Base-by-base conservation (phyloP, 1,284 basidiomycete species). In the Coriolopsis trogii region DNA sequence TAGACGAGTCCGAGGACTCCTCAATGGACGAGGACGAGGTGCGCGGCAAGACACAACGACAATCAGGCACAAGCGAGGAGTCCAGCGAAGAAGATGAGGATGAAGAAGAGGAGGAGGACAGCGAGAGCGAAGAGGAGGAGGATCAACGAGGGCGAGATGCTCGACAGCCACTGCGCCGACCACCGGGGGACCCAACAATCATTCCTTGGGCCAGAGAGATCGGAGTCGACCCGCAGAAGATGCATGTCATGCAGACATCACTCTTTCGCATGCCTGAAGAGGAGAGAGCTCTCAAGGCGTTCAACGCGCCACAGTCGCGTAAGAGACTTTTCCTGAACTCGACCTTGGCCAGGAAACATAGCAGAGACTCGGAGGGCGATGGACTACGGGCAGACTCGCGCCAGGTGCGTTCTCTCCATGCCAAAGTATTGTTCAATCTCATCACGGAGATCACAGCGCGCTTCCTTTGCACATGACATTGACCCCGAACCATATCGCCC, bases 211-310 rank as follows among this genome's bases (percentile, higher is more conserved):
- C 85, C 5, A 77, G 85, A 50, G 82, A 81, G 46, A 69, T 89
- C 29, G 88, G 89, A 5, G 73, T 92, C 12, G 90, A 95, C 65
- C 78, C 87, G 37, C 87, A 89, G 67, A 89, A 87, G 68, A 82
- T 95, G 74, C 88, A 92, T 62, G 90, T 94, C 49, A 96, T 96
- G 94, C 94, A 96, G 66, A 83, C 89, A 0, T 88, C 90, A 21
- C 75, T 95, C 49, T 97, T 96, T 64, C 79, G 85, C 28, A 76
- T 81, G 65, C 85, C 86, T 20, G 85, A 89, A 65, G 83, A 89
- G 59, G 82, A 80, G 12, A 84, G 78, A 2, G 80, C 78, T 4
- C 68, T 87, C 49, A 79, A 76, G 55, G 77, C 77, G 31, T 60
- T 81, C 59, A 76, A 76, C 48, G 66, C 78, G 56, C 68, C 73